Evolutionary conservation across 2,329 filamentous ascomycete genomes (phyloP).

Genomic region (Achaetomium macrosporum): DNA sequence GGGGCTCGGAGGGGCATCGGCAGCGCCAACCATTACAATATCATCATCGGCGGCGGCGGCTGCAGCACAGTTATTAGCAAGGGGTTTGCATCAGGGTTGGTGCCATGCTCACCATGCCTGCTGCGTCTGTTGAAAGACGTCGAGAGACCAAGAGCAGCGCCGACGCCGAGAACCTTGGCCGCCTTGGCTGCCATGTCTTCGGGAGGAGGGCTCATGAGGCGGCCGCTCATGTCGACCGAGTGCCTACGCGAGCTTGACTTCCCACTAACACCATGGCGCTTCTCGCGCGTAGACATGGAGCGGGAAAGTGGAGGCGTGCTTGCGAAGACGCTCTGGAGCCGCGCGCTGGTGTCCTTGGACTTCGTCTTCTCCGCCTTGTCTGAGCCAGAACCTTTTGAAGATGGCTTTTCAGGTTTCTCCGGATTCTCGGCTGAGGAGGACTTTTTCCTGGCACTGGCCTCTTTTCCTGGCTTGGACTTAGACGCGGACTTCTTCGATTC

Average conservation of each 20-base stretch:
- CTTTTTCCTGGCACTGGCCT: constrained; percentile 37
- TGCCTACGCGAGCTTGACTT: constrained; percentile 60
- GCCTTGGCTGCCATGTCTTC: constrained; percentile 71
- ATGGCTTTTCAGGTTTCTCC: constrained; percentile 13
- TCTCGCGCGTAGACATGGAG: constrained; percentile 63
- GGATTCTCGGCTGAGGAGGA: constrained; percentile 31
- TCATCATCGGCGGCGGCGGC: constrained; percentile 33
- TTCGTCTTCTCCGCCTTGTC: constrained; percentile 51
- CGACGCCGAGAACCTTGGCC: constrained; percentile 65
- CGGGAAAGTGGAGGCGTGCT: constrained; percentile 61
- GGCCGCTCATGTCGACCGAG: constrained; percentile 59
- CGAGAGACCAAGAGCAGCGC: constrained; percentile 24
- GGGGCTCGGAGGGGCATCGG: constrained; percentile 36
- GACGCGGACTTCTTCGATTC: constrained; percentile 47
- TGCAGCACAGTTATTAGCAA: constrained; percentile 18
- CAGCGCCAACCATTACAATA: constrained; percentile 41
- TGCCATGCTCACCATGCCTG: constrained; percentile 34
- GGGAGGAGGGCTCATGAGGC: constrained; percentile 65
- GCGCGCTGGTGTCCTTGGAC: constrained; percentile 45
- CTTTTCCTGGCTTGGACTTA: constrained; percentile 56
- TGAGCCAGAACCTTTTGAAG: constrained; percentile 16
- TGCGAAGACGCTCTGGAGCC: constrained; percentile 61
- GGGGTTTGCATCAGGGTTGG: neutral
- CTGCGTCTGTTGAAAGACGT: constrained; percentile 38
- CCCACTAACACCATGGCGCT: constrained; percentile 49